Base-by-base conservation (phyloP, 306 rosid species). In the Amphicarpaea edgeworthii region DNA sequence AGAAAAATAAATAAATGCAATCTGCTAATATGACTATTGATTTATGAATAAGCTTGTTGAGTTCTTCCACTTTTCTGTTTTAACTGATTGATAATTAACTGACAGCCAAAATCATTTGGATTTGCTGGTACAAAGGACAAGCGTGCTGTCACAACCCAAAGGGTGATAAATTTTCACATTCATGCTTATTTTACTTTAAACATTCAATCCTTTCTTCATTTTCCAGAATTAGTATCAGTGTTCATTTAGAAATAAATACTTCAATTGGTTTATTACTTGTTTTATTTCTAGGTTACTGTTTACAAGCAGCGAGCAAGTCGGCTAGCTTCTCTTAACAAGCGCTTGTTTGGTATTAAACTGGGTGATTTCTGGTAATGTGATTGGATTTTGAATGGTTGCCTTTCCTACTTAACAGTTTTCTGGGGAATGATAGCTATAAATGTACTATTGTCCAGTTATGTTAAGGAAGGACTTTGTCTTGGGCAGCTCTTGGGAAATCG, bases 81-180 rank as follows among this genome's bases (percentile, higher is more conserved):
- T 70, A 55, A 57, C 73, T 77, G 54, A 63, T 70, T 81, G 77
- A 28, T 79, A 40, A 28, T 71, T 68, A 68, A 75, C 78, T 64
- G 79, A 73, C 91, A 95, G 97, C 82, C 93, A 65, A 90, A 87
- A 80, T 93, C 97, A 75, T 95, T 95, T 85, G 99, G 99, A 77
- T 95, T 95, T 84, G 88, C 99, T 12, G 99, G 99, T 66, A 95
- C 97, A 40, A 95, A 95, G 85, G 99, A 95, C 73, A 95, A 95
- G 75, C 99, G 97, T 8, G 78, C 99, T 77, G 89, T 95, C 83
- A 57, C 97, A 4, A 89, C 92, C 81, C 99, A 92, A 87, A 89
- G 96, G 93, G 99, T 95, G 89, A 81, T 78, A 38, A 20, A 20
- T 82, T 63, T 72, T 41, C 8, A 50, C 81, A 16, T 70, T 60